Percentiles rank a stretch among this genome's conserved stretches.
Conservation (phyloP, 108 stramenopile species). For the Skeletonema costatum region DNA sequence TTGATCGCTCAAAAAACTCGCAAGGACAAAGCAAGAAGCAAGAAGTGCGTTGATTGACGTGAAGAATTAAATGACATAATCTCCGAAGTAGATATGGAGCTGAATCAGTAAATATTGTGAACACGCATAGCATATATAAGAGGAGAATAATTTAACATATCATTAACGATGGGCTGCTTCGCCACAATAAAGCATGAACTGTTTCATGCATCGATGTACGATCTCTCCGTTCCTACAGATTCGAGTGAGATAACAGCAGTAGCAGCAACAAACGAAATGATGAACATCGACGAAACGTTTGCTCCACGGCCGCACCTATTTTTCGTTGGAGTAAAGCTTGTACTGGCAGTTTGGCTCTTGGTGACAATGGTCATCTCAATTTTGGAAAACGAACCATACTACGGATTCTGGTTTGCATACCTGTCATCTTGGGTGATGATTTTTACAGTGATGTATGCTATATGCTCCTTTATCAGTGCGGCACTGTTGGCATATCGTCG, state of each 20-base stretch:
- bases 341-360: slow-evolving; percentile 8
- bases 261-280: background rate
- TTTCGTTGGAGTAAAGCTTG: slow-evolving; percentile 1
- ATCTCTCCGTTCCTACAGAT: slow-evolving; percentile 1
- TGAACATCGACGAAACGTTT: slow-evolving; percentile 5
- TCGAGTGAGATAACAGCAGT: background rate
- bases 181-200: background rate
- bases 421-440: slow-evolving; percentile 9
- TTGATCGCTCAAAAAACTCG: no score
- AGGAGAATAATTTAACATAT: no score
- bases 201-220: slow-evolving; percentile 3
- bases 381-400: background rate
- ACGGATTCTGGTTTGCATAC: slow-evolving; percentile 21
- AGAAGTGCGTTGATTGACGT: no score
- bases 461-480: slow-evolving; percentile 7
- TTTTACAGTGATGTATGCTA: slow-evolving; percentile 5
- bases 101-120: no score
- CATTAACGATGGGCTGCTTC: background rate
- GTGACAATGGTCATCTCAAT: slow-evolving; percentile 5
- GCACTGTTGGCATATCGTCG: background rate
- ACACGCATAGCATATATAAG: no score
- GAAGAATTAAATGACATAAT: no score
- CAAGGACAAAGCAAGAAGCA: no score
- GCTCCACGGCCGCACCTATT: slow-evolving; percentile 7
- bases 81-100: no score